A percentile compares a stretch with the other conserved stretches of the same genome.
phyloP scores from a whole-genome alignment of 495 filamentous ascomycete genomes.

The Xylaria palmicola region DNA sequence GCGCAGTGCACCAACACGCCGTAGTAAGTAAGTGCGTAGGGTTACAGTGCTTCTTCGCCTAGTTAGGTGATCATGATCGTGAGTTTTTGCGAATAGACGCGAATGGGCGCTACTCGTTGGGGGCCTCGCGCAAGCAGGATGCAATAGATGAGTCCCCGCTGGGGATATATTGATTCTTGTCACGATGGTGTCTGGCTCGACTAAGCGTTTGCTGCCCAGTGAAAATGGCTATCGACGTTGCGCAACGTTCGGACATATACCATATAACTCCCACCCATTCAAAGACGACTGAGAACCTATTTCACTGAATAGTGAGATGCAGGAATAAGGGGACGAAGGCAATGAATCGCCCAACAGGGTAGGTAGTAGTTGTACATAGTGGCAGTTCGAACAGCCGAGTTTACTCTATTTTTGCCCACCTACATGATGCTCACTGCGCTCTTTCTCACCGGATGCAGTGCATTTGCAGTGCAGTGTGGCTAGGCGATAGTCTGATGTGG shows the following conservation, averaged over 20 bases:
- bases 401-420: conserved; percentile 6
- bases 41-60: conserved; percentile 4
- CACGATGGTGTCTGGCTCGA: not conserved
- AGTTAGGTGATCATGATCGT: not conserved
- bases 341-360: not conserved
- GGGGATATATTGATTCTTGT: not conserved
- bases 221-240: not conserved
- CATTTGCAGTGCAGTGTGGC: not conserved
- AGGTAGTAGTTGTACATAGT: not conserved
- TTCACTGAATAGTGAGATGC: not conserved
- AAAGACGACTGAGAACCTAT: not conserved
- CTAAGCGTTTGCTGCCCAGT: too few relatives aligned
- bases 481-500: conserved; percentile 5
- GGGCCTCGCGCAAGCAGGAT: not conserved
- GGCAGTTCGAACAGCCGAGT: not conserved
- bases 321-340: conserved; percentile 1
- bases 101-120: not conserved
- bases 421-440: too few relatives aligned
- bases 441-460: not conserved
- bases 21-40: not conserved
- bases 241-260: not conserved
- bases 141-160: not conserved
- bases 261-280: not conserved
- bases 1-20: conserved; percentile 1
- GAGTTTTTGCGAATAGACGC: not conserved